Base-by-base conservation (phyloP, 768 basidiomycete genomes). In the Melanogaster broomeanus region DNA sequence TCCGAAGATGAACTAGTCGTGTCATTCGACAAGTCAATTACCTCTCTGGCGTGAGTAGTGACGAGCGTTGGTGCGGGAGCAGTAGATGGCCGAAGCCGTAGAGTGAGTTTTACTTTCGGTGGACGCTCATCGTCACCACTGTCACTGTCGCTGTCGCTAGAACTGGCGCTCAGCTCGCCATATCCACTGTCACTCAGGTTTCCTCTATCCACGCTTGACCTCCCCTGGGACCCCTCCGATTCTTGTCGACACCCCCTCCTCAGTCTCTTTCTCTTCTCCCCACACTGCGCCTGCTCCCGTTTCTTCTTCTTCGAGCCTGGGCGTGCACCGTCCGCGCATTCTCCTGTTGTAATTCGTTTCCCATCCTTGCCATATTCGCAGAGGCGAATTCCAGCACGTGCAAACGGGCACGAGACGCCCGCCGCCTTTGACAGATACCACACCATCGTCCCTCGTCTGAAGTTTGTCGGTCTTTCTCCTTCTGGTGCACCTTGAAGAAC, bases 351-450 rank as follows among this genome's bases (percentile, higher is more conserved):
- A 61, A 54, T 46, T 59, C 69, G n/a, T n/a, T n/a, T 80, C 30
- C 78, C 78, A 51, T 75, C 72, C 62, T 83, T 80, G 18, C 72
- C 74, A 64, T 87, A 88, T 40, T 89, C 82, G 64, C 80, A 85
- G 3, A 88, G 77, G 33, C 82, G 76, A 44, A 91, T 85, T n/a
- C 87, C 87, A 1, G 80, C 84, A 51, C 82, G 76, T 6, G 84
- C 72, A 64, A 91, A 91, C 5, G 88, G 88, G 68, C 88, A 90
- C 0, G 84, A 82, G 6, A 83, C 79, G 44, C 89, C 89, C 9
- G 87, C 82, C 16, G 85, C 86, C 58, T 82, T 80, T 64, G 83
- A 84, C 52, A 91, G 76, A 66, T 90, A 91, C 87, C 87, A 91
- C 15, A 91, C 87, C 61, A 82, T 81, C 39, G 88, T 91, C 27